Percentiles rank a stretch among this genome's conserved stretches.
Conservation (phyloP, 208 protist species). For the Zelonia costaricensis region DNA sequence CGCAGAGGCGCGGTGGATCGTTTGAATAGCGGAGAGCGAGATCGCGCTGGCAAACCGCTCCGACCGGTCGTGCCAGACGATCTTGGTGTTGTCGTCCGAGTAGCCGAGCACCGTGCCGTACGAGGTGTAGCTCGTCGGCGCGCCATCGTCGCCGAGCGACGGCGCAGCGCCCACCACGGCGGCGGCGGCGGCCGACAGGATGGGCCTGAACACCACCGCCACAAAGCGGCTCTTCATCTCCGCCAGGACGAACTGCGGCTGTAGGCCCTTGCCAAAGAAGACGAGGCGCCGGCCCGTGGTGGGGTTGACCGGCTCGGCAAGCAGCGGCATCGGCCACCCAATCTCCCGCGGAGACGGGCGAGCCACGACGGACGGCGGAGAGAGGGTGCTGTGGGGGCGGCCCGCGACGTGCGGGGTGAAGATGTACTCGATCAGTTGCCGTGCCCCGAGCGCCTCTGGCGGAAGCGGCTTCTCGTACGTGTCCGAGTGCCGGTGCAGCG, state of each 20-base stretch:
- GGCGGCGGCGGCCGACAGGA: constrained; percentile 5
- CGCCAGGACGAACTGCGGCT: constrained; percentile 37
- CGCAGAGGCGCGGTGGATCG: constrained; percentile 41
- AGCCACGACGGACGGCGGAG: constrained; percentile 21
- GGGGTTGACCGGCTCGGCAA: constrained; percentile 52
- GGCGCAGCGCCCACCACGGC: constrained; percentile 7
- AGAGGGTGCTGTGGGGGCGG: constrained; percentile 28
- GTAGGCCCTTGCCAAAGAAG: constrained; percentile 46
- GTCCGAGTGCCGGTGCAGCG: constrained; percentile 22
- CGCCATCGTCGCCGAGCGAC: neutral
- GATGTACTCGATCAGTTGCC: constrained; percentile 46
- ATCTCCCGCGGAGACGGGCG: constrained; percentile 31
- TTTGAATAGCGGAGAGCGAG: constrained; percentile 40
- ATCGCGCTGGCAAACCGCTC: constrained; percentile 63
- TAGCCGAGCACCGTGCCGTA: constrained; percentile 79
- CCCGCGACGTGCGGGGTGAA: constrained; percentile 22
- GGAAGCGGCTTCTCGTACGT: constrained; percentile 40
- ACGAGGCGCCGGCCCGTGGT: constrained; percentile 51
- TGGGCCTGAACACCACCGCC: constrained; percentile 40
- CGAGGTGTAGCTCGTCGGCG: constrained; percentile 23
- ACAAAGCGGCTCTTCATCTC: constrained; percentile 48
- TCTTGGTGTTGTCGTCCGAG: constrained; percentile 62
- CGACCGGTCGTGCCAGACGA: constrained; percentile 79
- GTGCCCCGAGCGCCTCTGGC: constrained; percentile 38
- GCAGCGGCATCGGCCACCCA: constrained; percentile 40